Conservation (phyloP, 2,329 filamentous ascomycete species). For the Fusarium solani-melongenae region DNA sequence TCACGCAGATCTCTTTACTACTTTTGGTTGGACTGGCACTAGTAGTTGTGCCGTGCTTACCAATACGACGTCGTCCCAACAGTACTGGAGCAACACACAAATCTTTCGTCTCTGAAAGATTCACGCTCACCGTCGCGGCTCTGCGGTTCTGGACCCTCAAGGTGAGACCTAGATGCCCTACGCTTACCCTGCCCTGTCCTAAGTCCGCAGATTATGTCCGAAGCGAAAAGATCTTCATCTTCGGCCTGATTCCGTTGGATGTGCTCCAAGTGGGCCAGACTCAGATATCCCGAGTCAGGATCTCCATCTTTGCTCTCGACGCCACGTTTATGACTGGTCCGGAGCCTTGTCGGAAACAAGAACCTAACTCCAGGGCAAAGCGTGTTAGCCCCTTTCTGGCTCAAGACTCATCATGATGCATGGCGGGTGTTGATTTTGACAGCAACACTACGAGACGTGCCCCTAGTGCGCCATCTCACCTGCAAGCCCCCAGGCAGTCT, state of each 20-base stretch:
- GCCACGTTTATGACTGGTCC: constrained; percentile 13
- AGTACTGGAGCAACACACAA: background rate
- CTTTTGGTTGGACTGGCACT: background rate
- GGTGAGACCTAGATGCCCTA: background rate
- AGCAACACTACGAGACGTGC: background rate
- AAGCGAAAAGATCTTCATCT: background rate
- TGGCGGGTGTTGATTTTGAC: background rate
- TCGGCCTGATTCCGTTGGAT: constrained; percentile 20
- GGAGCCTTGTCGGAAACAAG: constrained; percentile 28
- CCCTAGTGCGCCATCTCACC: background rate
- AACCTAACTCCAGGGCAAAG: constrained; percentile 23
- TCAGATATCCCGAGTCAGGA: constrained; percentile 29
- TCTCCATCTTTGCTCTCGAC: background rate
- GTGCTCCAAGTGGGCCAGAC: constrained; percentile 19
- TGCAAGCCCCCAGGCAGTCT: background rate
- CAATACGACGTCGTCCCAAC: background rate
- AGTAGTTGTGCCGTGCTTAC: constrained; percentile 4
- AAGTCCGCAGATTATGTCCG: constrained; percentile 26
- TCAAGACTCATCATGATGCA: background rate
- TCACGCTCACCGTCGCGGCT: background rate
- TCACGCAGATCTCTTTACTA: background rate
- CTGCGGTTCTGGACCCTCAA: background rate
- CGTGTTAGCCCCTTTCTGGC: background rate
- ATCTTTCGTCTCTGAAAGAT: background rate
- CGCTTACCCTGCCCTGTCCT: background rate